These are phyloP conservation scores for Porphyra umbilicalis DNA, from an alignment of 31 red algal genomes.

Conservation along the genomic window DNA sequence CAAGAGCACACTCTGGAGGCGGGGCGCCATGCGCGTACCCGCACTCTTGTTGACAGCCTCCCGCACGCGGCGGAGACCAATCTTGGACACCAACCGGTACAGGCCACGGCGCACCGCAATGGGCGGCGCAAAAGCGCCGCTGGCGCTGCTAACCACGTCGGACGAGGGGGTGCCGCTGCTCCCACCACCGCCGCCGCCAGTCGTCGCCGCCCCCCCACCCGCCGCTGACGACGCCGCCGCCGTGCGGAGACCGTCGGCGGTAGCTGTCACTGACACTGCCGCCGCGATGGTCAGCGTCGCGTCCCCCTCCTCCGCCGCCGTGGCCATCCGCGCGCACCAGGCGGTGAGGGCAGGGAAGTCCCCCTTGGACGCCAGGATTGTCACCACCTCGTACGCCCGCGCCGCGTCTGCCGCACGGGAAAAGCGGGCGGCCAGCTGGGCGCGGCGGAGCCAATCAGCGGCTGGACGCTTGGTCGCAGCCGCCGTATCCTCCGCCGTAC, in stretches of 20 bases:
- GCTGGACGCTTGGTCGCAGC: conserved; percentile 43
- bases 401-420: conserved; percentile 55
- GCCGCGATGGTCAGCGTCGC: conserved; percentile 25
- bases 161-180: conserved; percentile 16
- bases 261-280: not conserved
- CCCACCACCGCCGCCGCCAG: conserved; percentile 2
- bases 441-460: conserved; percentile 79
- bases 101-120: conserved; percentile 6
- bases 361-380: conserved; percentile 38
- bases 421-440: conserved; percentile 62
- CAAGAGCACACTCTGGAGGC: conserved; percentile 59
- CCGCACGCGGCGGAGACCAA: conserved; percentile 47
- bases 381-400: conserved; percentile 43
- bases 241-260: conserved; percentile 26
- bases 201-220: conserved; percentile 14
- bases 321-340: conserved; percentile 33
- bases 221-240: conserved; percentile 27
- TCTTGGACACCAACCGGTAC: conserved; percentile 55
- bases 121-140: not conserved
- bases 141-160: conserved; percentile 7
- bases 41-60: conserved; percentile 33
- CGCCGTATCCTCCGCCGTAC: conserved; percentile 46
- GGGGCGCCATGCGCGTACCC: conserved; percentile 27
- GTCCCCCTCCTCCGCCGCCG: conserved; percentile 52
- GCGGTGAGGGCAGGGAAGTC: conserved; percentile 35